phyloP scores from a whole-genome alignment of 805 yeast genomes.

The Starmerella geochares region DNA sequence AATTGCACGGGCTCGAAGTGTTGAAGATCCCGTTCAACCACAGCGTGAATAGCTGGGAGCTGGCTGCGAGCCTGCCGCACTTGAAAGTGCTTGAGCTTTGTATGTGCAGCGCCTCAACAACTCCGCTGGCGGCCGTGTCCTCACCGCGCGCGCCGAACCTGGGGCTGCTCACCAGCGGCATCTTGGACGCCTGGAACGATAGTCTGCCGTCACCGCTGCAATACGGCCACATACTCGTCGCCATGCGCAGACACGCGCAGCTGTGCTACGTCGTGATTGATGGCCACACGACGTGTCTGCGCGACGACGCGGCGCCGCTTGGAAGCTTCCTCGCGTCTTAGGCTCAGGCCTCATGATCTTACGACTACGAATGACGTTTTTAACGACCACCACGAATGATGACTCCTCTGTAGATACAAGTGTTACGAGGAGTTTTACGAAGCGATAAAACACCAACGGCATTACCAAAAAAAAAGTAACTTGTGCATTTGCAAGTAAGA shows the following conservation, averaged over 20 bases:
- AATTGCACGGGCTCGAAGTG: conserved; percentile 8
- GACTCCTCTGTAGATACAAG: too few relatives aligned
- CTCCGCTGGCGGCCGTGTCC: not conserved
- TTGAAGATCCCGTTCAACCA: conserved; percentile 21
- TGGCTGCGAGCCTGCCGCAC: conserved; percentile 12
- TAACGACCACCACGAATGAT: too few relatives aligned
- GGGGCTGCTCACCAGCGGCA: conserved; percentile 22
- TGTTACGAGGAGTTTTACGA: too few relatives aligned
- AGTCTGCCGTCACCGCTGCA: conserved; percentile 20
- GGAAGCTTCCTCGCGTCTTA: conserved; percentile 2
- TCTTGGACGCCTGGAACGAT: conserved; percentile 23
- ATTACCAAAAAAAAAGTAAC: too few relatives aligned
- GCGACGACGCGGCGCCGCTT: conserved; percentile 3
- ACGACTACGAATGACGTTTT: too few relatives aligned
- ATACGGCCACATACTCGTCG: conserved; percentile 16
- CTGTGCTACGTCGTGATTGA: conserved; percentile 22
- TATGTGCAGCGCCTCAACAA: not conserved
- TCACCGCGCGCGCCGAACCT: conserved; percentile 8
- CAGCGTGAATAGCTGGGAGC: conserved; percentile 19
- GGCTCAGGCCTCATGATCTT: too few relatives aligned
- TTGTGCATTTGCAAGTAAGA: too few relatives aligned
- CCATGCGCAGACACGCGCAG: conserved; percentile 10
- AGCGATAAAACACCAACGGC: too few relatives aligned
- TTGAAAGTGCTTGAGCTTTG: conserved; percentile 17
- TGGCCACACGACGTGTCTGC: conserved; percentile 12